phyloP scores from a whole-genome alignment of 2,329 filamentous ascomycete species.

The Epichloe coenophiala region DNA sequence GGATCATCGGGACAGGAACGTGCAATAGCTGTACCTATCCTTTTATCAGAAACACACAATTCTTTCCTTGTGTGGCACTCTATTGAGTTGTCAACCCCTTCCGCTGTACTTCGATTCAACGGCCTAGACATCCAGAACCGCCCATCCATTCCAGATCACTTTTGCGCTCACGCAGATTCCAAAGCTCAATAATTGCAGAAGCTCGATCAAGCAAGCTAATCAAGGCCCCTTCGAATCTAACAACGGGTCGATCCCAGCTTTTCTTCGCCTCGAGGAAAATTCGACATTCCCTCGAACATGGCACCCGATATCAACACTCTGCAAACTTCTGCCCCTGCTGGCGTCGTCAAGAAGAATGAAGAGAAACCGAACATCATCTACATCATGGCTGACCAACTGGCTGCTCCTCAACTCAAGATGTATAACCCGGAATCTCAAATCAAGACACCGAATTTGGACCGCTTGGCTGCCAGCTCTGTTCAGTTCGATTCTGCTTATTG shows the following conservation, averaged over 20 bases:
- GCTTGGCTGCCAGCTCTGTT: conserved; percentile 65
- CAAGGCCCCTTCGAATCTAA: not conserved
- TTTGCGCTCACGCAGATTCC: not conserved
- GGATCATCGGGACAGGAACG: conserved; percentile 4
- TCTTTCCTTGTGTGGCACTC: conserved; percentile 8
- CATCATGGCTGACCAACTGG: conserved; percentile 95
- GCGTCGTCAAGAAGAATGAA: conserved; percentile 9
- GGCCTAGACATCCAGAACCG: not conserved
- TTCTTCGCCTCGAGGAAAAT: not conserved
- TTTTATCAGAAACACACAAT: conserved; percentile 10
- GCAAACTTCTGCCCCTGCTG: conserved; percentile 35
- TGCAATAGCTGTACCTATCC: conserved; percentile 11
- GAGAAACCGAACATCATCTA: conserved; percentile 41
- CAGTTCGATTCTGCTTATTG: conserved; percentile 93
- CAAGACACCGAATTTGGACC: conserved; percentile 81
- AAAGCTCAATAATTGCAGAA: not conserved
- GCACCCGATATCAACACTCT: conserved; percentile 64
- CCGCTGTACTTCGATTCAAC: conserved; percentile 3
- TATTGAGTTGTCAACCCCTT: conserved; percentile 2
- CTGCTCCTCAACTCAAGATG: conserved; percentile 80
- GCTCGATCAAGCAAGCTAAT: not conserved
- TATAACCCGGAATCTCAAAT: conserved; percentile 82
- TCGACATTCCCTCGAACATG: conserved; percentile 32
- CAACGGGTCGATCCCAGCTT: not conserved
- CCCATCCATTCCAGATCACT: not conserved